phyloP scores from a whole-genome alignment of 1,284 basidiomycete species.

The Apiotrichum montevideense region DNA sequence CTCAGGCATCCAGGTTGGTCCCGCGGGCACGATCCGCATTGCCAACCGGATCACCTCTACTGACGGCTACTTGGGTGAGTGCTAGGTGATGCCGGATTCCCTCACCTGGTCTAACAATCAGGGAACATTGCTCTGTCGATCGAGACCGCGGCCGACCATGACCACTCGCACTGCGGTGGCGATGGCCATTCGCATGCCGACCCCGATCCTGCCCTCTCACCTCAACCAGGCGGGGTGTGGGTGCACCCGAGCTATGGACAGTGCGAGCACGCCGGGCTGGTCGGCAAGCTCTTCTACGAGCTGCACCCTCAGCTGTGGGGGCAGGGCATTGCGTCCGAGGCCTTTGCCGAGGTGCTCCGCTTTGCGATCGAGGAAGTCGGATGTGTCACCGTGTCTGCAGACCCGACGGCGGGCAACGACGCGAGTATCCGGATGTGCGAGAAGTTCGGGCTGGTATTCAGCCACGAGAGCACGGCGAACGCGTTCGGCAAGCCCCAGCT shows the following conservation, averaged over 20 bases:
- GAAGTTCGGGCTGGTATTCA: constrained; percentile 29
- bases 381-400: constrained; percentile 24
- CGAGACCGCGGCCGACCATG: constrained; percentile 1
- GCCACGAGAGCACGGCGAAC: constrained; percentile 21
- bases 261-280: constrained; percentile 14
- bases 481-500: constrained; percentile 30
- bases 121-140: constrained; percentile 40
- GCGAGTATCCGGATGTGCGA: constrained; percentile 38
- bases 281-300: constrained; percentile 42
- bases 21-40: constrained; percentile 21
- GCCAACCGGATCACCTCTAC: constrained; percentile 27
- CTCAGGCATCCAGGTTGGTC: constrained; percentile 13
- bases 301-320: constrained; percentile 45
- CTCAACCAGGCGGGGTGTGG: constrained; percentile 12
- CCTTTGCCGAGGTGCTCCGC: constrained; percentile 40
- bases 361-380: constrained; percentile 44
- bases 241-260: constrained; percentile 25
- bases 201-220: not conserved
- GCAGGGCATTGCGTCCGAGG: constrained; percentile 39
- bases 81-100: too few relatives aligned
- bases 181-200: not conserved
- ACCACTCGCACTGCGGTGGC: constrained; percentile 1
- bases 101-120: constrained; percentile 7
- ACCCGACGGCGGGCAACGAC: constrained; percentile 34
- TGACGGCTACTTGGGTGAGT: constrained; percentile 39